Evolutionary conservation across 2,329 filamentous ascomycete genomes (phyloP).

Genomic region (Metarhizium album): DNA sequence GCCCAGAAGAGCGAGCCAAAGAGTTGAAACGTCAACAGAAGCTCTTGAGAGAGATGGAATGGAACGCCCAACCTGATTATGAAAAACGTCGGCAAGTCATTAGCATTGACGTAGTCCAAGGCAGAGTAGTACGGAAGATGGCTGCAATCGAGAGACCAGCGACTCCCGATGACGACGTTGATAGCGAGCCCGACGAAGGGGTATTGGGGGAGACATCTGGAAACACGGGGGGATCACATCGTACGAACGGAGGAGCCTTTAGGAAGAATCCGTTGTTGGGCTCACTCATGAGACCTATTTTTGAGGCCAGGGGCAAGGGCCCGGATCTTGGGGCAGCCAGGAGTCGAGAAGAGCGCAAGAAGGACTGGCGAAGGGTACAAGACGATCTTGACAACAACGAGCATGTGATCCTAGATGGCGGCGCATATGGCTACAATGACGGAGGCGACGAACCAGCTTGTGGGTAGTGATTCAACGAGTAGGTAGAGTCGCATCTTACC

Average conservation of each 20-base stretch:
- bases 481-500: background rate
- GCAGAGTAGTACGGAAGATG: conserved; percentile 66
- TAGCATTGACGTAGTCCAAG: conserved; percentile 70
- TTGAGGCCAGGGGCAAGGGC: conserved; percentile 41
- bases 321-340: conserved; percentile 16
- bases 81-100: conserved; percentile 80
- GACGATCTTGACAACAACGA: conserved; percentile 50
- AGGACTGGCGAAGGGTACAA: conserved; percentile 49
- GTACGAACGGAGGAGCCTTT: conserved; percentile 45
- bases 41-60: conserved; percentile 73
- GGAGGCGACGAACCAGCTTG: conserved; percentile 28
- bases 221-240: conserved; percentile 17
- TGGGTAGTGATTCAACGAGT: conserved; percentile 22
- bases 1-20: conserved; percentile 67
- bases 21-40: conserved; percentile 82
- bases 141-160: conserved; percentile 48
- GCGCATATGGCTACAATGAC: conserved; percentile 28
- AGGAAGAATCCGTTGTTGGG: conserved; percentile 58
- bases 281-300: conserved; percentile 54
- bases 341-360: conserved; percentile 32
- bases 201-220: conserved; percentile 23
- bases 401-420: conserved; percentile 46
- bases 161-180: conserved; percentile 38
- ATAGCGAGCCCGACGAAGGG: conserved; percentile 19
- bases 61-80: conserved; percentile 74